phyloP scores from a whole-genome alignment of 768 basidiomycete species.

The Phylloporus scabripes region DNA sequence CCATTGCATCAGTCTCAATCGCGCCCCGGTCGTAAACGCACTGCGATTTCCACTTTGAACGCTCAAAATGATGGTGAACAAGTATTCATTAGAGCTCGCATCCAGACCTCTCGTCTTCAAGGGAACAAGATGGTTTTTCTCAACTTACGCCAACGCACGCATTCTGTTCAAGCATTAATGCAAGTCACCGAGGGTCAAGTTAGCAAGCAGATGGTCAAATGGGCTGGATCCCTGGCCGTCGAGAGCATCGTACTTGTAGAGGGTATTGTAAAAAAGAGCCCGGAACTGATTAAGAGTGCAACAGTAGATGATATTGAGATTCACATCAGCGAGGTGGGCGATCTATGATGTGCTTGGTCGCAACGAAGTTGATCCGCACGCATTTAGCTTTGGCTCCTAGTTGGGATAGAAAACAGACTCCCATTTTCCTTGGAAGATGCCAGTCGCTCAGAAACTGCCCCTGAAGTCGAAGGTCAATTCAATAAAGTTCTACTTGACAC shows the following conservation, averaged over 20 bases:
- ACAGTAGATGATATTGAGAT: conserved; percentile 85
- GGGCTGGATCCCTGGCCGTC: conserved; percentile 66
- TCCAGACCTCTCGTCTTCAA: conserved; percentile 88
- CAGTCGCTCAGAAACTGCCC: conserved; percentile 71
- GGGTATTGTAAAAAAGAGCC: conserved; percentile 72
- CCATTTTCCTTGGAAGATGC: conserved; percentile 96
- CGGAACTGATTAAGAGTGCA: conserved; percentile 87
- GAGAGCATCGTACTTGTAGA: conserved; percentile 93
- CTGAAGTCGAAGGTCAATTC: conserved; percentile 55
- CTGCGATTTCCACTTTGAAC: conserved; percentile 60
- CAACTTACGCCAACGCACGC: conserved; percentile 80
- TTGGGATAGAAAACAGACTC: conserved; percentile 71
- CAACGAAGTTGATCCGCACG: background rate
- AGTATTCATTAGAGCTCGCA: conserved; percentile 81
- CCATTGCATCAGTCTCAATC: conserved; percentile 91
- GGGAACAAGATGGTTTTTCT: conserved; percentile 96
- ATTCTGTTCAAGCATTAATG: conserved; percentile 84
- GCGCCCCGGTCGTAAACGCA: conserved; percentile 54
- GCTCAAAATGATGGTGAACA: conserved; percentile 60
- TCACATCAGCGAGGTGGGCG: conserved; percentile 68
- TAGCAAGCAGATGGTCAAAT: conserved; percentile 98
- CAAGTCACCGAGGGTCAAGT: conserved; percentile 65
- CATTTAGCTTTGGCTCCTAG: conserved; percentile 69
- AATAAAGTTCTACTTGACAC: conserved; percentile 88
- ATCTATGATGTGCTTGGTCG: background rate